Evolutionary conservation across 2,329 filamentous ascomycete species (phyloP).

Genomic region (Lachnellula subtilissima): DNA sequence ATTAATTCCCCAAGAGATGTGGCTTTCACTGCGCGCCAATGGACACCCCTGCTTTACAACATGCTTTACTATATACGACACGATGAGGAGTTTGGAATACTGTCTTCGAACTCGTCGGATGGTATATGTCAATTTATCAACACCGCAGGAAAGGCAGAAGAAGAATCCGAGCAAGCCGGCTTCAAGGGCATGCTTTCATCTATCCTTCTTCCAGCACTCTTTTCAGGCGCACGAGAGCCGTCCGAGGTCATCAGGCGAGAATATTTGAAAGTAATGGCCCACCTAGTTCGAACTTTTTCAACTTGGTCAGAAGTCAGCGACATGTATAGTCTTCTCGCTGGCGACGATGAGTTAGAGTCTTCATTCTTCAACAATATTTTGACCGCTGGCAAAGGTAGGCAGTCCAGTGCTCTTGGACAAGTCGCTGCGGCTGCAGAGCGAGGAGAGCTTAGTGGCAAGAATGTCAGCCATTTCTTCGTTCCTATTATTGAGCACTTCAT

Average conservation of each 20-base stretch:
- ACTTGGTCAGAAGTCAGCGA: conserved; percentile 68
- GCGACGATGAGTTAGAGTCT: conserved; percentile 51
- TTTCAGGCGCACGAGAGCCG: conserved; percentile 67
- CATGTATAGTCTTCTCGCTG: conserved; percentile 64
- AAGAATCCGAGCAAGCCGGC: conserved; percentile 38
- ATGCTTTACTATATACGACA: conserved; percentile 81
- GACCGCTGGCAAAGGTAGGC: conserved; percentile 81
- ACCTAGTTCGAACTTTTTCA: conserved; percentile 67
- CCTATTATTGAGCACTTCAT: conserved; percentile 93
- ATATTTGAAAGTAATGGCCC: conserved; percentile 72
- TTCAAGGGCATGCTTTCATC: conserved; percentile 56
- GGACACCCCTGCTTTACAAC: conserved; percentile 85
- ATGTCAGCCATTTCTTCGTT: conserved; percentile 81
- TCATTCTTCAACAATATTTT: conserved; percentile 92
- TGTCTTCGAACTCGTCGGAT: conserved; percentile 75
- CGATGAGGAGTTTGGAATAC: conserved; percentile 81
- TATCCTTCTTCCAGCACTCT: conserved; percentile 70
- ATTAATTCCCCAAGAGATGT: conserved; percentile 61
- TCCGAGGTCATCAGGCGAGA: conserved; percentile 85
- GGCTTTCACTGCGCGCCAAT: conserved; percentile 65
- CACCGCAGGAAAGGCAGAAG: conserved; percentile 44
- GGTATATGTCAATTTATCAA: conserved; percentile 74
- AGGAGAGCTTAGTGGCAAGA: conserved; percentile 65
- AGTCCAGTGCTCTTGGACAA: conserved; percentile 76
- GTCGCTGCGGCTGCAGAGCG: conserved; percentile 64